A percentile compares a stretch with the other conserved stretches of the same genome.
Conservation (phyloP, 139 green algal species). For the Helicosporidium sp. region DNA sequence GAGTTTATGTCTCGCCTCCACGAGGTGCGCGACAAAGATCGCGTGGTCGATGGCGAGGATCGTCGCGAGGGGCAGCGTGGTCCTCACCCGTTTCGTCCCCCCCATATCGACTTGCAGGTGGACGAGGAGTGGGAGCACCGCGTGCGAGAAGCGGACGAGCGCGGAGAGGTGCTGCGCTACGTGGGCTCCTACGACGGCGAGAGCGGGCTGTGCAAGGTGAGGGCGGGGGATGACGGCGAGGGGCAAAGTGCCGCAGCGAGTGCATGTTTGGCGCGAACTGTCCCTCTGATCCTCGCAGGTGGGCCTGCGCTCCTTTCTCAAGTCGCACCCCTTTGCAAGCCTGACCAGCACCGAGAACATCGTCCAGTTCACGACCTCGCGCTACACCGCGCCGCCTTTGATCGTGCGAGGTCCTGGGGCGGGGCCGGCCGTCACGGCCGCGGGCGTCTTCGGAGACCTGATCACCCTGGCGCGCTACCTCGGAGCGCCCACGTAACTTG, state of each 20-base stretch:
- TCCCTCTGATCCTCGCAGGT: conserved; percentile 26
- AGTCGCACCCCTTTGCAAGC: conserved; percentile 62
- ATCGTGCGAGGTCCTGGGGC: conserved; percentile 71
- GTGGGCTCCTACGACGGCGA: conserved; percentile 65
- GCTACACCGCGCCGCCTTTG: conserved; percentile 50
- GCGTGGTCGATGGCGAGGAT: too few species aligned
- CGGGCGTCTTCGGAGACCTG: conserved; percentile 77
- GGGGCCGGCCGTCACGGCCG: conserved; percentile 74
- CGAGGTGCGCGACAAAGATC: too few species aligned
- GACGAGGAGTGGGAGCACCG: conserved; percentile 52
- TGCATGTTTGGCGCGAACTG: too few species aligned
- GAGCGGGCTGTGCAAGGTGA: conserved; percentile 32
- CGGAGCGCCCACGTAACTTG: conserved; percentile 4
- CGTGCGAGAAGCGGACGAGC: conserved; percentile 34
- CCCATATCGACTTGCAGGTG: conserved; percentile 31
- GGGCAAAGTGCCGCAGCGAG: too few species aligned
- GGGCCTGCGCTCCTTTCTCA: conserved; percentile 32
- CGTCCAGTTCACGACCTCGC: conserved; percentile 58
- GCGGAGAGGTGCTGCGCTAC: conserved; percentile 65
- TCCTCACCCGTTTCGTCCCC: not conserved
- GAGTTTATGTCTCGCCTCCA: conserved; percentile 59
- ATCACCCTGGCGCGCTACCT: conserved; percentile 39
- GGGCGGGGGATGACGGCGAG: too few species aligned
- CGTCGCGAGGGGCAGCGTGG: not conserved
- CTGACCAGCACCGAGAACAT: conserved; percentile 80